These are phyloP conservation scores for Lentinula lateritia DNA, from an alignment of 768 basidiomycete species.

Conservation along the genomic window DNA sequence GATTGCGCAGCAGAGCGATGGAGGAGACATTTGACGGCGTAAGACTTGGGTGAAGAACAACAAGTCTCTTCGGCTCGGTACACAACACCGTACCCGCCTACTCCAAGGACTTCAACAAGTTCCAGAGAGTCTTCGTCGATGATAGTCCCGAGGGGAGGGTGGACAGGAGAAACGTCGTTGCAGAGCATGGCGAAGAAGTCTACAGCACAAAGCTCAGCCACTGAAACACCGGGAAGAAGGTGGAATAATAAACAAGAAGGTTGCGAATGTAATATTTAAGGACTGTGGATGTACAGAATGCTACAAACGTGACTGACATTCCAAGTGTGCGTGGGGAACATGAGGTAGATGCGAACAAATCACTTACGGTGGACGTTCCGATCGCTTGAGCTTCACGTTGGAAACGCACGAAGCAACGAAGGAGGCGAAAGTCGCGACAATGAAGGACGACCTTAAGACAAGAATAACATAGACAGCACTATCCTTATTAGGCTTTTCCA, in stretches of 20 bases:
- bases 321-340: conserved; percentile 65
- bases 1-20: conserved; percentile 37
- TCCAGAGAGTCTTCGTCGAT: conserved; percentile 82
- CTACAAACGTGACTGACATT: conserved; percentile 36
- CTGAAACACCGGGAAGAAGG: not conserved
- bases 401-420: not conserved
- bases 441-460: not conserved
- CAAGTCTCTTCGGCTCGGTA: conserved; percentile 76
- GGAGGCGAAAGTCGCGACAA: not conserved
- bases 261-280: conserved; percentile 5
- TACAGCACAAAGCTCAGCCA: not conserved
- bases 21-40: conserved; percentile 89
- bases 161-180: conserved; percentile 16
- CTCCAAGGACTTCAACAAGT: conserved; percentile 82
- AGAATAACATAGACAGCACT: not conserved
- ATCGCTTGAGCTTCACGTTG: conserved; percentile 31
- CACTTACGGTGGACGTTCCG: conserved; percentile 37
- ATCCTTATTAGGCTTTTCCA: not conserved
- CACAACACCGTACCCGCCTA: conserved; percentile 94
- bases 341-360: conserved; percentile 56
- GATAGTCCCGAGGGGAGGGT: conserved; percentile 63
- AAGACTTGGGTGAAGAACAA: conserved; percentile 47
- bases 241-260: not conserved
- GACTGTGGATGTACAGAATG: not conserved
- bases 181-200: conserved; percentile 4